A percentile compares a stretch with the other conserved stretches of the same genome.
phyloP scores from a whole-genome alignment of 441 rosid species.

The Biscutella laevigata region DNA sequence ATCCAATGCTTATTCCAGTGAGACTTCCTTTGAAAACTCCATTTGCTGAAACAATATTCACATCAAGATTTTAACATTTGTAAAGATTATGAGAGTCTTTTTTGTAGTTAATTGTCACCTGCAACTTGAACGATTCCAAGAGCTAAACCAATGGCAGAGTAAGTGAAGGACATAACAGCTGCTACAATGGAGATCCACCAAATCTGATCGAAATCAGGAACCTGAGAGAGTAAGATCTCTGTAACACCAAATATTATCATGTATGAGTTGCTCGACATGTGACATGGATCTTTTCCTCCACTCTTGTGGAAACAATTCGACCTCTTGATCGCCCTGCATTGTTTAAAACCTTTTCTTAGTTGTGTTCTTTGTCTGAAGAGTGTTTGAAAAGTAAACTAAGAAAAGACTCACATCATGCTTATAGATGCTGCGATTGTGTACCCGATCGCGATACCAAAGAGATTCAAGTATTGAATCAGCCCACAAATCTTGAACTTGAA shows the following conservation, averaged over 20 bases:
- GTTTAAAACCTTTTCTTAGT: neutral
- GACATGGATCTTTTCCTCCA: conserved; percentile 44
- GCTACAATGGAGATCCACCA: conserved; percentile 72
- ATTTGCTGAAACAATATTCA: conserved; percentile 26
- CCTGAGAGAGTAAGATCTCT: conserved; percentile 49
- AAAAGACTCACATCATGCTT: conserved; percentile 71
- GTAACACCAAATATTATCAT: conserved; percentile 47
- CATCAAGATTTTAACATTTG: neutral
- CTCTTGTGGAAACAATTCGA: conserved; percentile 58
- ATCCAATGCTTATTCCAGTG: conserved; percentile 46
- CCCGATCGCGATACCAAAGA: conserved; percentile 74
- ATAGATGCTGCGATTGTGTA: conserved; percentile 91
- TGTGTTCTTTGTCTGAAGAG: neutral
- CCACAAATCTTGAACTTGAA: conserved; percentile 59
- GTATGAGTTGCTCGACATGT: conserved; percentile 50
- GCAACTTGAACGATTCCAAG: conserved; percentile 53
- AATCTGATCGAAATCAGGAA: conserved; percentile 55
- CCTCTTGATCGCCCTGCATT: conserved; percentile 50
- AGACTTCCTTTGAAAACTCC: conserved; percentile 49
- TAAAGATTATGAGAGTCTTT: neutral
- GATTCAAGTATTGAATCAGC: conserved; percentile 63
- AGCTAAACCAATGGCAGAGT: conserved; percentile 49
- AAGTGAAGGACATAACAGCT: conserved; percentile 63
- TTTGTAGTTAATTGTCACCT: conserved; percentile 28
- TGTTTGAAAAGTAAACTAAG: neutral